Conservation (phyloP, 108 stramenopile genomes). For the Schizochytrium sp. region DNA sequence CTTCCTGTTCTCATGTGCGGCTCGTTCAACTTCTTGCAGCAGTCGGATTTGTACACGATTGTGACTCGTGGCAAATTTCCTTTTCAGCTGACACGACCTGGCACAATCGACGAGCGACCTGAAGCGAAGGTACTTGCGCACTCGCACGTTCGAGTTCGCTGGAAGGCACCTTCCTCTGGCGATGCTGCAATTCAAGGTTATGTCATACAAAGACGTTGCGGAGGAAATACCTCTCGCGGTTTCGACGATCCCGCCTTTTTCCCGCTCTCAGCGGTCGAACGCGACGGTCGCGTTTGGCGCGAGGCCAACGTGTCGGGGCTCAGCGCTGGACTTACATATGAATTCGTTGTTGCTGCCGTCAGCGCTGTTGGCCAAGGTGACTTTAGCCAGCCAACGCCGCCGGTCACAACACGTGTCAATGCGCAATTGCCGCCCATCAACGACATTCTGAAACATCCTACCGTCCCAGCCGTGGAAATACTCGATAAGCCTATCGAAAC, state of each 20-base stretch:
- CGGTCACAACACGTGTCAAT: background rate
- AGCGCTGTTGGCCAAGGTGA: background rate
- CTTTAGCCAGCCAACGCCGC: background rate
- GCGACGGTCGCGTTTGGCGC: background rate
- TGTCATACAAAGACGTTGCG: background rate
- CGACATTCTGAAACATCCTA: background rate
- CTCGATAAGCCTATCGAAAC: background rate
- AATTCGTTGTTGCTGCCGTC: background rate
- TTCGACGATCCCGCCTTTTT: background rate
- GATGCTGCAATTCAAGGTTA: background rate
- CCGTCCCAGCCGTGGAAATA: background rate
- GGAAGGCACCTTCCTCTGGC: background rate
- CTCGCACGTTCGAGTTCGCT: background rate
- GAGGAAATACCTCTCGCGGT: background rate
- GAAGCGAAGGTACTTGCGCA: background rate
- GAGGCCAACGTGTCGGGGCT: background rate
- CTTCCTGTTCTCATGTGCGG: constrained; percentile 39
- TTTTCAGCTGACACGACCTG: background rate
- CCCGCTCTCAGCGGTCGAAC: background rate
- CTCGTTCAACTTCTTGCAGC: constrained; percentile 35
- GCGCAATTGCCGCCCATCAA: background rate
- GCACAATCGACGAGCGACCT: background rate
- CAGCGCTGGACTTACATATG: background rate
- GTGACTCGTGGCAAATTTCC: constrained; percentile 1
- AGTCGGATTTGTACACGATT: constrained; percentile 32